Conservation (phyloP, 176 grass and related monocot species). For the Rhynchospora tenuis region DNA sequence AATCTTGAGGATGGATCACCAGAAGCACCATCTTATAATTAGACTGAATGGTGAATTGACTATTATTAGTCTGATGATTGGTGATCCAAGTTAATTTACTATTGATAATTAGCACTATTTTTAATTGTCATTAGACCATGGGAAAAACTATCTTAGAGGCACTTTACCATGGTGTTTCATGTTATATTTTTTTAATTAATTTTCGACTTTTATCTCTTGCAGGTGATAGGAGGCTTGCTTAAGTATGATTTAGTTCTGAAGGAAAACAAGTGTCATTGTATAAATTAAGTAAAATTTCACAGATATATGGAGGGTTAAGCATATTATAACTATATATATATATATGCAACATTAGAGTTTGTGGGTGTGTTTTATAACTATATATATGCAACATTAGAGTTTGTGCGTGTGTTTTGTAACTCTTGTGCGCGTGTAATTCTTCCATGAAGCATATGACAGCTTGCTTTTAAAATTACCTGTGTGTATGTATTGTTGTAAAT, state of each 20-base stretch:
- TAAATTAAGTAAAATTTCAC: not conserved
- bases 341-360: not conserved
- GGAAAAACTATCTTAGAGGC: no score
- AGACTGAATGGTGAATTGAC: no score
- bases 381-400: not conserved
- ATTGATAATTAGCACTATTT: not conserved
- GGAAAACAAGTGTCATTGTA: not conserved
- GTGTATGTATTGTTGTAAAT: not conserved
- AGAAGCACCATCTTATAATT: no score
- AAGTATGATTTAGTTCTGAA: not conserved
- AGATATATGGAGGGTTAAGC: not conserved
- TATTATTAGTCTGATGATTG: no score
- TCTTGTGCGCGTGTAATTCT: no score
- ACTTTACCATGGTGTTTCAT: not conserved
- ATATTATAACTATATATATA: not conserved
- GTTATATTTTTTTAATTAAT: not conserved
- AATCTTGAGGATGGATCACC: no score
- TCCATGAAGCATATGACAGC: not conserved
- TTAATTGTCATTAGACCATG: not conserved
- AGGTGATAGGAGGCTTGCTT: not conserved
- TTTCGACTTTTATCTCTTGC: not conserved
- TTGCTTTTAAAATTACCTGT: not conserved
- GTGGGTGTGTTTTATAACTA: not conserved
- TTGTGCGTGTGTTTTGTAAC: not conserved
- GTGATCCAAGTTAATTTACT: no score